Evolutionary conservation across 2,329 filamentous ascomycete species (phyloP).

Genomic region (Lasiodiplodia sp.): DNA sequence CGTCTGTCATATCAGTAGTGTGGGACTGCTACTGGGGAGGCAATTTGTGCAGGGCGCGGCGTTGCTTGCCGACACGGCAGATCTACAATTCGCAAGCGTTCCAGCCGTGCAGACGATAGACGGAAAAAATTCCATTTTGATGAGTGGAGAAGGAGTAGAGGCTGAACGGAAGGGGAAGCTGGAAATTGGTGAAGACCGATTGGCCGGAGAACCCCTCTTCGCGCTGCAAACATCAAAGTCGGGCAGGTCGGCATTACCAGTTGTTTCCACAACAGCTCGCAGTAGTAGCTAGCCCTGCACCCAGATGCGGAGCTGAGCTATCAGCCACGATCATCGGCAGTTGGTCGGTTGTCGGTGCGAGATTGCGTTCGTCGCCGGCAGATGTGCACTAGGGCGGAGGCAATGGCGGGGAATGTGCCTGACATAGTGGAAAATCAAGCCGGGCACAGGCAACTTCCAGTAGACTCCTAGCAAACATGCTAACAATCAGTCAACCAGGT

Average conservation of each 20-base stretch:
- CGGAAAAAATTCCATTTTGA: not conserved
- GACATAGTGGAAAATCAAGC: no score
- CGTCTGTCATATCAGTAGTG: not conserved
- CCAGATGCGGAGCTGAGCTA: not conserved
- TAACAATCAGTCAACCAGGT: no score
- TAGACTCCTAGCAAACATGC: no score
- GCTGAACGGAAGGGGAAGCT: conserved; percentile 17
- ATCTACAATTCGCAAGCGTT: conserved; percentile 2
- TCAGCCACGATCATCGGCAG: conserved; percentile 15
- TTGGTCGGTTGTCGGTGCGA: conserved; percentile 11
- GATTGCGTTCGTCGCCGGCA: conserved; percentile 8
- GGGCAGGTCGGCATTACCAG: not conserved
- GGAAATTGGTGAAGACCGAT: not conserved
- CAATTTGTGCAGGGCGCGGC: not conserved
- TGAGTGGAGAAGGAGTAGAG: not conserved
- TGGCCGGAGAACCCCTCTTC: not conserved
- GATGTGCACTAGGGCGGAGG: not conserved
- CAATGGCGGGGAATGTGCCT: conserved; percentile 6
- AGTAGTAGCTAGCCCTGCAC: not conserved
- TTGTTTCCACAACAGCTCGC: not conserved
- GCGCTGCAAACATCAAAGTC: not conserved
- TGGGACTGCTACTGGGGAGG: not conserved
- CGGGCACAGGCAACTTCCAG: no score
- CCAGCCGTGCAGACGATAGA: conserved; percentile 7
- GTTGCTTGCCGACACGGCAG: conserved; percentile 7